phyloP scores from a whole-genome alignment of 2,329 filamentous ascomycete species.

The Sarocladium oryzae region DNA sequence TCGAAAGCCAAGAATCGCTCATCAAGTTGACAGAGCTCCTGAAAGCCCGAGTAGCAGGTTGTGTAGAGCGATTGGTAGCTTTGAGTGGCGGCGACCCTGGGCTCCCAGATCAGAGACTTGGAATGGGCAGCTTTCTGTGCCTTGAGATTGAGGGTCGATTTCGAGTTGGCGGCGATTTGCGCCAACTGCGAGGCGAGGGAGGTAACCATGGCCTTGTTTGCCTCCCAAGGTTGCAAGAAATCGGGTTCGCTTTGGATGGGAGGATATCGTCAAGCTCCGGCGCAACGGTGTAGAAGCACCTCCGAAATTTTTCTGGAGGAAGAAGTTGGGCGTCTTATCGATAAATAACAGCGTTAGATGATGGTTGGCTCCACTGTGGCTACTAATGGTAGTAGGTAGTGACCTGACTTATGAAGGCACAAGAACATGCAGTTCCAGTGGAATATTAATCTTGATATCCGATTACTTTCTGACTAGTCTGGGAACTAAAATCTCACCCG shows the following conservation, averaged over 20 bases:
- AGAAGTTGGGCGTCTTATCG: constrained; percentile 2
- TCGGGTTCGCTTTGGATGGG: not conserved
- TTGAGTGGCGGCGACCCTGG: constrained; percentile 76
- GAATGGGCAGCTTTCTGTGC: constrained; percentile 87
- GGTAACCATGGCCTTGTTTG: constrained; percentile 57
- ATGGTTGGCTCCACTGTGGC: too few species aligned
- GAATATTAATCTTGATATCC: too few species aligned
- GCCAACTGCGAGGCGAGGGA: constrained; percentile 90
- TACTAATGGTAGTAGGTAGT: too few species aligned
- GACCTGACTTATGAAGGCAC: too few species aligned
- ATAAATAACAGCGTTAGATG: constrained; percentile 7
- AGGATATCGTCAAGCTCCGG: constrained; percentile 3
- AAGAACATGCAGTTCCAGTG: too few species aligned
- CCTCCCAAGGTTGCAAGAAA: not conserved
- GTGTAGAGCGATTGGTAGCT: constrained; percentile 85
- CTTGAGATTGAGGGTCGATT: constrained; percentile 85
- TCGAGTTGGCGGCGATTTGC: constrained; percentile 83
- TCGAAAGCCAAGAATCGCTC: constrained; percentile 68
- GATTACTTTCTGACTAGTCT: too few species aligned
- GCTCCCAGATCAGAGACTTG: constrained; percentile 91
- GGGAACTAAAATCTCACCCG: too few species aligned
- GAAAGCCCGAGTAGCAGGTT: constrained; percentile 82
- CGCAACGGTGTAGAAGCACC: constrained; percentile 3
- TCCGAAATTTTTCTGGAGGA: constrained; percentile 10
- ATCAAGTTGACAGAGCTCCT: constrained; percentile 86